Evolutionary conservation across 495 filamentous ascomycete species (phyloP).

Genomic region (Talaromyces adpressus): DNA sequence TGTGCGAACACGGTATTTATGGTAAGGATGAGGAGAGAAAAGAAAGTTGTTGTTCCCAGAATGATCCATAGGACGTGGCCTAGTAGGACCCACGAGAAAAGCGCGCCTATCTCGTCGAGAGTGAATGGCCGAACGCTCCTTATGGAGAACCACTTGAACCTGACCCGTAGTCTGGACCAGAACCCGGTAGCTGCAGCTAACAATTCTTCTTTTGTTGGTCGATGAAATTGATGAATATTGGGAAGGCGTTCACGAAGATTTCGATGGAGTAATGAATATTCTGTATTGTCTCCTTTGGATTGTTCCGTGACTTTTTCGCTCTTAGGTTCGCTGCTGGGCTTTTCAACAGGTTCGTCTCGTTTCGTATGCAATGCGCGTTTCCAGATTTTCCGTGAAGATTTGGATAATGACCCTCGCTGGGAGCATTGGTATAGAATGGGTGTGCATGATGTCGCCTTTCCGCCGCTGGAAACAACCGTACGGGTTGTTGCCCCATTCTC

Average conservation of each 20-base stretch:
- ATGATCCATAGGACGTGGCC: slow-evolving; percentile 94
- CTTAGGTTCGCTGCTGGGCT: background rate
- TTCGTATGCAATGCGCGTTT: slow-evolving; percentile 30
- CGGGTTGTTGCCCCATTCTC: slow-evolving; percentile 30
- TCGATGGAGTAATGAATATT: slow-evolving; percentile 23
- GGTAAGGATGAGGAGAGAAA: slow-evolving; percentile 78
- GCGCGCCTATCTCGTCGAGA: slow-evolving; percentile 87
- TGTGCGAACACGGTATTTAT: slow-evolving; percentile 97
- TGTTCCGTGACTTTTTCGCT: background rate
- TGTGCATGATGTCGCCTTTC: slow-evolving; percentile 1
- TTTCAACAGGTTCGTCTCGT: slow-evolving; percentile 14
- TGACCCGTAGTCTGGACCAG: slow-evolving; percentile 81
- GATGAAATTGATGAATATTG: slow-evolving; percentile 64
- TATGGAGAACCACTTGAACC: slow-evolving; percentile 98
- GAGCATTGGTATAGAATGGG: background rate
- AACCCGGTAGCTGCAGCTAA: slow-evolving; percentile 88
- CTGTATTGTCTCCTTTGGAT: background rate
- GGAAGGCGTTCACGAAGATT: slow-evolving; percentile 59
- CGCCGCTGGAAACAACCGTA: slow-evolving; percentile 21
- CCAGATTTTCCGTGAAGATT: slow-evolving; percentile 11
- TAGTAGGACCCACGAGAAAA: slow-evolving; percentile 90
- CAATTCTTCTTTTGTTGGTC: slow-evolving; percentile 90
- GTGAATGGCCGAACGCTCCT: slow-evolving; percentile 93
- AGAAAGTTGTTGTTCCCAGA: slow-evolving; percentile 93
- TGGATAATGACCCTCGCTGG: background rate